Evolutionary conservation across 208 protist species (phyloP).

Genomic region (Trypanosoma cruzi): DNA sequence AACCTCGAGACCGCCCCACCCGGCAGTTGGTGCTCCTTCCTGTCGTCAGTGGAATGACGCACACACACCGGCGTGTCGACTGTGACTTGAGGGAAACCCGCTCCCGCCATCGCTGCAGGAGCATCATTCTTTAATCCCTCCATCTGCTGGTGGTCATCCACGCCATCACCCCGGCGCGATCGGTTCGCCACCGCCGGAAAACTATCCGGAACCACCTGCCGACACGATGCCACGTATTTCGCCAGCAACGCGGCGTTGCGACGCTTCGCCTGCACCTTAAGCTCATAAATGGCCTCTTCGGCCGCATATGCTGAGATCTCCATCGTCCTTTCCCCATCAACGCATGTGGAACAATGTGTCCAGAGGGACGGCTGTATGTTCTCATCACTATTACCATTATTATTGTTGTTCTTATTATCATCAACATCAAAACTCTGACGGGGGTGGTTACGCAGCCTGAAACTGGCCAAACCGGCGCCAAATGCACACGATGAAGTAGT

Average conservation of each 20-base stretch:
- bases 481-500: constrained; percentile 61
- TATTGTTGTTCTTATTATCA: not conserved
- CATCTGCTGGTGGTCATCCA: too few relatives aligned
- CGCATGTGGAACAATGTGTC: not conserved
- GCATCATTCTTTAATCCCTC: too few relatives aligned
- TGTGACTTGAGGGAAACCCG: too few relatives aligned
- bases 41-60: constrained; percentile 1
- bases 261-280: constrained; percentile 7
- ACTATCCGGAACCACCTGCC: too few relatives aligned
- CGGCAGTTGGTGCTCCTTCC: not conserved
- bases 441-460: constrained; percentile 19
- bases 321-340: not conserved
- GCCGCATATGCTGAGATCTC: not conserved
- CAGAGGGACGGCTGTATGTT: not conserved
- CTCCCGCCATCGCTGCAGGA: not conserved
- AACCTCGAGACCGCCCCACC: too few relatives aligned
- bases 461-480: constrained; percentile 40
- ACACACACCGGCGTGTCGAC: too few relatives aligned
- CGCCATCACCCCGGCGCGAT: too few relatives aligned
- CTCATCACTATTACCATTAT: not conserved
- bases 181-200: too few relatives aligned
- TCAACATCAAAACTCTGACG: not conserved
- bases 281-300: constrained; percentile 3
- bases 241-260: not conserved
- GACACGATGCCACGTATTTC: constrained; percentile 5